Evolutionary conservation across 2,329 filamentous ascomycete species (phyloP), one percentile per base, ranked within the genome.

Genomic region (Chrysoporthe deuterocubensis): DNA sequence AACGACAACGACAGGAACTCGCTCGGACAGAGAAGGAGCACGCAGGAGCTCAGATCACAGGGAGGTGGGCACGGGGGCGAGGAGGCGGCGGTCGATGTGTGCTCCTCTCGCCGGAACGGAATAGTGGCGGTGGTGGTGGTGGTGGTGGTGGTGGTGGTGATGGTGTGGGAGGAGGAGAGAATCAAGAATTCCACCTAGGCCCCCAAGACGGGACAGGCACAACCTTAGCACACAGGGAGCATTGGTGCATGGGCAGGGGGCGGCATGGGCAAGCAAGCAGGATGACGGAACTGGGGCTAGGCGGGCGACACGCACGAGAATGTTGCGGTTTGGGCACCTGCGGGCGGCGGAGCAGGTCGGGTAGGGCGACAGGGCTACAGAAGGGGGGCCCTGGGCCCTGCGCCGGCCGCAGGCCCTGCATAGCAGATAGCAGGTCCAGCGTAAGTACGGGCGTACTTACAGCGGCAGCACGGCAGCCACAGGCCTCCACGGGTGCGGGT

Each of bases 301-400:
- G 59, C 59, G 57, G 42, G 26, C 26, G 26, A 26, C 26, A 26
- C 59, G 26, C 59, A 61, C 59, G 59, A 61, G 59, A 61, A 61
- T 61, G 59, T 61, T 61, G 59, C 59, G 59, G 59, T 37, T 32
- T n/a, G 57, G 58, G 58, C 6, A 6, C 21, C 13, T 18, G 42
- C 42, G 3, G 40, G n/a, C 18, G 40, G 57, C 26, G 59, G 59
- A 48, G 59, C 34, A 61, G 59, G 59, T 46, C 59, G 59, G 59
- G 59, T 61, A 6, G 26, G 54, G 21, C 50, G 37, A 40, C 37
- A 40, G 37, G 37, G 37, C 44, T n/a, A 48, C 18, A 40, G 37
- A 26, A 26, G 26, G 26, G 26, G 26, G 26, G 2, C 26, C 26
- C 26, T 26, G 26, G 21, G 48, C 48, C 48, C 48, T 32, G 48